Base-by-base conservation (phyloP, 257 asterid genomes). In the Forsythia viridissima region DNA sequence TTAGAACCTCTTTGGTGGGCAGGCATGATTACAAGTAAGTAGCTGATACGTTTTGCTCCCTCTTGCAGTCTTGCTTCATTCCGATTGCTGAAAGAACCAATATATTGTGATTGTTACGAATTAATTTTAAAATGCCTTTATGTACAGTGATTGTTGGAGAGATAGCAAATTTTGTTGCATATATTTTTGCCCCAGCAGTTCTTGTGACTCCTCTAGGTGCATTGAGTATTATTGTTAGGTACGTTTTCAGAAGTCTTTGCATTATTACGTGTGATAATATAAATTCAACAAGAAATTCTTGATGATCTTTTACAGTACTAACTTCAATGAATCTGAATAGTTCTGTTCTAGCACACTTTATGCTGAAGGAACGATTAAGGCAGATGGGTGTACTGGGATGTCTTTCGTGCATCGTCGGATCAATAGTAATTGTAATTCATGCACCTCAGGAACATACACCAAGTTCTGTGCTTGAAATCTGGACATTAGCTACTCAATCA, bases 1-100 rank as follows among this genome's bases (percentile, higher is more conserved):
- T 82, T 85, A 43, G 91, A 94, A 80, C 98, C 98, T 46, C 97
- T 94, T 79, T 94, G 98, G 97, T 94, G 98, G 98, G 90, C 91
- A 1, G 98, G 98, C 85, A 91, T 94, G 98, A 87, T 87, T 74
- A 88, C 92, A 30, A 94, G 98, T 94, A 79, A 86, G 97, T 89
- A 71, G 39, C 48, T n/a, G 41, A 66, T 72, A n/a, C 48, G 36
- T 42, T 42, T 42, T 36, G 48, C 40, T 37, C 41, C 59, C n/a
- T 44, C 59, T n/a, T 24, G 24, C 24, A 24, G 24, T 24, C 24
- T 24, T 72, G 8, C 41, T 1, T 39, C 76, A 63, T 63, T 63
- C 38, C 20, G 8, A 37, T 46, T 66, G 21, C 38, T 9, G 8
- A 63, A 40, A 37, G 9, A 46, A 67, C 59, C 34, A 18, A n/a